Conservation (phyloP, 2,329 filamentous ascomycete species). For the Metarhizium sp. region DNA sequence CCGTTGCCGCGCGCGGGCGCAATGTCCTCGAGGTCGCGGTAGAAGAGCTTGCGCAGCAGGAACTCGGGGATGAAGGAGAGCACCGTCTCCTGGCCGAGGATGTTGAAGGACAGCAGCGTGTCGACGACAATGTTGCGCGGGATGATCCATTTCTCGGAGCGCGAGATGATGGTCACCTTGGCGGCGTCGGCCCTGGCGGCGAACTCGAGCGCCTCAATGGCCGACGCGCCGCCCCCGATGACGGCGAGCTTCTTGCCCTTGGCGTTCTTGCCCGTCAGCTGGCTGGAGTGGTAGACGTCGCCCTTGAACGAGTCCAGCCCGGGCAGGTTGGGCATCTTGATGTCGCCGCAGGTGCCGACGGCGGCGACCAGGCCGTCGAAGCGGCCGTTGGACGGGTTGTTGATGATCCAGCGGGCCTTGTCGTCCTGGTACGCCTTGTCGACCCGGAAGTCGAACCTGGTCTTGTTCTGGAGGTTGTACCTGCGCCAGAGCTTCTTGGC, state of each 20-base stretch:
- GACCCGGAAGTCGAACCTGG: constrained; percentile 62
- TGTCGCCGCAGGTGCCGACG: constrained; percentile 71
- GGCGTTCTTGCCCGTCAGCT: constrained; percentile 61
- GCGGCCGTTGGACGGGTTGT: constrained; percentile 56
- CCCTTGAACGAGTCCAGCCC: constrained; percentile 67
- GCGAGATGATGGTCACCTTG: constrained; percentile 63
- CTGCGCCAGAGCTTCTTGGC: constrained; percentile 64
- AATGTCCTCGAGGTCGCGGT: constrained; percentile 68
- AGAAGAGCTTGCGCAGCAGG: constrained; percentile 70
- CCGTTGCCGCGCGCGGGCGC: constrained; percentile 56
- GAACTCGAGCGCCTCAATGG: constrained; percentile 76
- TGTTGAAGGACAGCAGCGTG: constrained; percentile 63
- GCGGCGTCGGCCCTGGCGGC: constrained; percentile 56
- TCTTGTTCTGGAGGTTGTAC: constrained; percentile 62
- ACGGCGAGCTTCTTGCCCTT: constrained; percentile 68
- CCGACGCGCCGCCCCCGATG: constrained; percentile 71
- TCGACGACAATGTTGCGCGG: constrained; percentile 71
- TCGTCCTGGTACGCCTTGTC: constrained; percentile 60
- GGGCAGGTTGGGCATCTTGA: constrained; percentile 61
- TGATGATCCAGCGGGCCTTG: constrained; percentile 67
- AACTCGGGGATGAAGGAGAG: constrained; percentile 72
- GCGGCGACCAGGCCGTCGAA: constrained; percentile 76
- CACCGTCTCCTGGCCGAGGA: constrained; percentile 67
- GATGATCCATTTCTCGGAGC: constrained; percentile 82
- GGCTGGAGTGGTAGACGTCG: constrained; percentile 63